Conservation (phyloP, 768 basidiomycete genomes). For the Podaxis sp. region DNA sequence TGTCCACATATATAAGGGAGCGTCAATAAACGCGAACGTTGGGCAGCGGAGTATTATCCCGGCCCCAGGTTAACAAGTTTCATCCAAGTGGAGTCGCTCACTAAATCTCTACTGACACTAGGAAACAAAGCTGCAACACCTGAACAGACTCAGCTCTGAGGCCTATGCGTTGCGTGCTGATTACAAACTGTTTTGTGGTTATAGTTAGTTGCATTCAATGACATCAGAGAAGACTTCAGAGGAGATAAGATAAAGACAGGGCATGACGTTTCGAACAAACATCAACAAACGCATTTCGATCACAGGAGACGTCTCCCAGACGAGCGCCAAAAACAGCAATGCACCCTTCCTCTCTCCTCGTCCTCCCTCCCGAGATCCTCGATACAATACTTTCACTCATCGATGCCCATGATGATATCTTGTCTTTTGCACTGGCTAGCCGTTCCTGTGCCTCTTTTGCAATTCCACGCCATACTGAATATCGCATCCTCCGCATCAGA, state of each 20-base stretch:
- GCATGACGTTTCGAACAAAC: background rate
- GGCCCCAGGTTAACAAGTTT: background rate
- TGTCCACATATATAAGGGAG: background rate
- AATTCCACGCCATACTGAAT: conserved; percentile 50
- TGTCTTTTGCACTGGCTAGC: conserved; percentile 46
- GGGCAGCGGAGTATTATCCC: background rate
- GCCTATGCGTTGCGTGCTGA: background rate
- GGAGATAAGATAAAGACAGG: background rate
- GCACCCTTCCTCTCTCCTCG: conserved; percentile 26
- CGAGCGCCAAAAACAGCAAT: background rate
- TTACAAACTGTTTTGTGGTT: background rate
- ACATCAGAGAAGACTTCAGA: background rate
- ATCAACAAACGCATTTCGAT: conserved; percentile 2
- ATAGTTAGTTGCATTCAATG: background rate
- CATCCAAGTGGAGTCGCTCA: background rate
- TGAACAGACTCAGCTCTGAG: background rate
- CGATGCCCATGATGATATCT: conserved; percentile 38
- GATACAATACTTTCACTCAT: conserved; percentile 48
- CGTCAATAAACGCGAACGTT: background rate
- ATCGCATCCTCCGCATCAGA: conserved; percentile 47
- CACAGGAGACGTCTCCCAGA: background rate
- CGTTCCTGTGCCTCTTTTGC: conserved; percentile 34
- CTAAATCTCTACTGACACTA: background rate
- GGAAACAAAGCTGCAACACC: background rate
- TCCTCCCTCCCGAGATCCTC: conserved; percentile 46